These are phyloP conservation scores for Lepidium africanum DNA, from an alignment of 345 rosid genomes.

Conservation along the genomic window DNA sequence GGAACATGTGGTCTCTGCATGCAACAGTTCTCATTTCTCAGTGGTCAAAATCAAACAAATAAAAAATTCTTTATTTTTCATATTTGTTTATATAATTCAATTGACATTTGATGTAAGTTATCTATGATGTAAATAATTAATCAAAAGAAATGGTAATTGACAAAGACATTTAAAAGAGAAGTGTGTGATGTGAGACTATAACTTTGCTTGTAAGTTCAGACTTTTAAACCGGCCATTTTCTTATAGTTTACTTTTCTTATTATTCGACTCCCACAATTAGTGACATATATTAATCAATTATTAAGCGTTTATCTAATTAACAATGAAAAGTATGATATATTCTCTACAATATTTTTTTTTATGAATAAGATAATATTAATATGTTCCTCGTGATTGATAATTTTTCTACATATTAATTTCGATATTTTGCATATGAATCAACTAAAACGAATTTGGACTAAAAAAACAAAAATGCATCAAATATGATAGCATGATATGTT, in stretches of 20 bases:
- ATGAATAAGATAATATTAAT: too few species aligned
- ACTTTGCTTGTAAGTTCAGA: constrained; percentile 28
- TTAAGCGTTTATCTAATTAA: too few species aligned
- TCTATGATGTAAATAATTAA: neutral
- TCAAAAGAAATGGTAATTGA: neutral
- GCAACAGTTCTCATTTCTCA: constrained; percentile 12
- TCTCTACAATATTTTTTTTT: too few species aligned
- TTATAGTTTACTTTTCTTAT: constrained; percentile 6
- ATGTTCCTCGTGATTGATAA: too few species aligned
- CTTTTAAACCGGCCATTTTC: constrained; percentile 27
- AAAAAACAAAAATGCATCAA: too few species aligned
- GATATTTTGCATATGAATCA: too few species aligned
- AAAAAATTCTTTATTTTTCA: neutral
- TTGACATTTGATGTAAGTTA: constrained; percentile 3
- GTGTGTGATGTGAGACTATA: constrained; percentile 25
- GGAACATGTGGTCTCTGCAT: constrained; percentile 19
- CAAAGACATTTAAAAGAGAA: constrained; percentile 18
- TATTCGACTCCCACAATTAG: constrained; percentile 3
- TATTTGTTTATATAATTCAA: neutral
- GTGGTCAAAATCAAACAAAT: neutral
- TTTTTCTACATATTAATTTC: too few species aligned
- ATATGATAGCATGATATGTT: too few species aligned
- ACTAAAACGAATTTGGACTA: too few species aligned
- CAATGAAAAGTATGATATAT: too few species aligned
- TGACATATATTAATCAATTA: neutral